Evolutionary conservation across 1,139 yeast genomes (phyloP), one percentile per base, ranked within the genome.

Genomic region (Yamadazyma buinensis): DNA sequence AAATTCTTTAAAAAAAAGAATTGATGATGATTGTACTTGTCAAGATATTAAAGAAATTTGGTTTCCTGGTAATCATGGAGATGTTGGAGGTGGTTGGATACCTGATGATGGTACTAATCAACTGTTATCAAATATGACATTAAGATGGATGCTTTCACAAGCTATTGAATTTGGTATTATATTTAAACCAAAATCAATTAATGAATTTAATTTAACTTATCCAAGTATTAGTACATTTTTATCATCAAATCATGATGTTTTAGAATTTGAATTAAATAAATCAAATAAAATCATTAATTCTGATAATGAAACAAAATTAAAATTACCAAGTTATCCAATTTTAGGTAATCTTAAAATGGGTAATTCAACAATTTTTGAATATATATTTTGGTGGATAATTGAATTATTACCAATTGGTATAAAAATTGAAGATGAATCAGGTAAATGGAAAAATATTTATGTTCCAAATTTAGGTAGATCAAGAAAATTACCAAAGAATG

Each of bases 51-150:
- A 70, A 7, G 83, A 77, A 48, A 52, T 72, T 32, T 79, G 80
- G 79, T 80, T 80, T 47, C 75, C 83, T 1, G 86, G 86, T 1
- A 76, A 75, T 48, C 86, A 80, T 52, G 66, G 80, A 3, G 85
- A 80, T 51, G 57, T 76, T 39, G 85, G 86, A 2, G 85, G 86
- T 2, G 85, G 85, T 3, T 82, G 83, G 4, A 76, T 80, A 77
- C 52, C 59, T 1, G 54, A 64, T 4, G 75, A 71, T 43, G 29
- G 29, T 13, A 47, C 59, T 28, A 51, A 50, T 6, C 57, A 53
- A 32, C 26, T 40, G 13, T 36, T 60, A 20, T 52, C 62, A 1
- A 66, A 75, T 42, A 44, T 77, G 11, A 58, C 84, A 0, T 54
- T 80, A 15, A 59, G 80, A 39, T 80, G 85, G 85, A 74, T 80